Base-by-base conservation (phyloP, 306 rosid species). In the Adenanthera pavonina region DNA sequence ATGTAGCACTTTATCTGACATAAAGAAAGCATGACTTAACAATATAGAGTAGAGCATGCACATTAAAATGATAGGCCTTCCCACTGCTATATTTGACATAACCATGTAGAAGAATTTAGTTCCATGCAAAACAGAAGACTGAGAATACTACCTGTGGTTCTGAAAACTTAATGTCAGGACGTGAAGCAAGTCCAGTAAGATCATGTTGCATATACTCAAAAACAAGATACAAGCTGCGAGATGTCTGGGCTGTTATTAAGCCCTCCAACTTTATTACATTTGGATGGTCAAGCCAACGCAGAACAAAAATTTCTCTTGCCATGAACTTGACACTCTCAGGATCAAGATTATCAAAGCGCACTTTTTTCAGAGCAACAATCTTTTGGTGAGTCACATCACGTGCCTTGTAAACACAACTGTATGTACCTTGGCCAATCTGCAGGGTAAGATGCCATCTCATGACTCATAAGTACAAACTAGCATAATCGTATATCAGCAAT, bases 341-440 rank as follows among this genome's bases (percentile, higher is more conserved):
- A 76, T 95, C 99, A 46, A 89, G 92, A 88, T 88, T 90, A 86
- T 95, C 99, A 72, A 95, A 95, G 65, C 97, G 91, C 19, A 95
- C 97, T 81, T 89, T 89, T 81, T 95, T 95, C 87, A 95, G 85
- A 74, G 99, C 99, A 70, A 95, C 97, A 1, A 89, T 80, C 86
- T 84, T 92, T 76, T 87, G 82, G 77, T 81, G 47, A 82, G 77
- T 44, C 60, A 93, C 79, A 86, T 95, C 99, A 5, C 87, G 95
- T 65, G 99, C 99, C 90, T 93, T 95, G 85, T 88, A 95, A 76
- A 95, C 99, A 73, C 80, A 90, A 47, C 99, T 95, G 82, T 95
- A 95, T 52, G 99, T 95, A 80, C 99, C 99, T 85, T 95, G 97
- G 35, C 99, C 97, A 77, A 95, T 93, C 99, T 95, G 93, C 89